Base-by-base conservation (phyloP, 768 basidiomycete species). In the Clitopilus hobsonii region DNA sequence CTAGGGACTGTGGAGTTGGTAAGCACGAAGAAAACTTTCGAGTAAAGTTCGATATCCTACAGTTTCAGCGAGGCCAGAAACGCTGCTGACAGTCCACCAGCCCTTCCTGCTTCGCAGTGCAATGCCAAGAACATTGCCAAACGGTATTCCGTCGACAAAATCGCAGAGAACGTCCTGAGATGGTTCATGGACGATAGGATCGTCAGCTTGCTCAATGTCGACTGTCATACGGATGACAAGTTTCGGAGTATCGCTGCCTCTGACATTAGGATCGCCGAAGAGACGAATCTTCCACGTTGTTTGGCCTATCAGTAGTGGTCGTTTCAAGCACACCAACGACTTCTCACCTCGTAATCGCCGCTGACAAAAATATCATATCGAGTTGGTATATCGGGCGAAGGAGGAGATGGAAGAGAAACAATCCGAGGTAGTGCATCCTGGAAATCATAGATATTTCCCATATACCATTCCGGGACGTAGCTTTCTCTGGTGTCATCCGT, bases 401-500 rank as follows among this genome's bases (percentile, higher is more conserved):
- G 83, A 13, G 67, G 61, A 2, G 61, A 63, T 26, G 85, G 88
- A 47, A 88, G 71, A 23, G 65, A 67, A 28, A 85, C 75, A 28
- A 70, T 55, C 54, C 79, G 81, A 14, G 75, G 73, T 10, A 81
- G 74, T 18, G 82, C 69, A 25, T 72, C 71, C 55, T 83, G 78
- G 69, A 88, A 74, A 22, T 74, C 73, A 65, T 96, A 96, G n/a
- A 96, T 84, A 65, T 96, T 91, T 28, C 91, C 93, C n/a, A 82
- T 69, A 65, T 87, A 79, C 93, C 93, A 96, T 64, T 79, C 69
- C 7, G 74, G 74, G 2, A 69, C 62, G 32, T 63, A 50, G 16
- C 60, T 56, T 24, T 63, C n/a, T n/a, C 32, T 51, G 2, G 49
- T 49, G 11, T 61, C 51, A 27, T 68, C 52, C 10, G 63, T 61